Evolutionary conservation across 176 grass and related monocot genomes (phyloP), one percentile per base, ranked within the genome.

Genomic region (Phyllostachys edulis): DNA sequence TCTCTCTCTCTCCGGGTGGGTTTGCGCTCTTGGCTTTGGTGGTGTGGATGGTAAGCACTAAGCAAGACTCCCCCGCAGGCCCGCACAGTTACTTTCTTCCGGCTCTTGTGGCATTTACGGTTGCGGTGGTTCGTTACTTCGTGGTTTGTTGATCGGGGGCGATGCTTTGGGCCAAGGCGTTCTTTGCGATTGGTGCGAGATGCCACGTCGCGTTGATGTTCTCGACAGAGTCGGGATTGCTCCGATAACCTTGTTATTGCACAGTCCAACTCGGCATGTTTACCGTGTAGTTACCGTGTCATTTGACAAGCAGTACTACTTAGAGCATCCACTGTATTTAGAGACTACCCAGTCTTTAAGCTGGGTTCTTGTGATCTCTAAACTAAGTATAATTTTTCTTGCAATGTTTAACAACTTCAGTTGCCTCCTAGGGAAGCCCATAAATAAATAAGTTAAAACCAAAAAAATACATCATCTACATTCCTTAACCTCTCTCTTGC

Each of bases 1-100:
- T 17, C 34, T 44, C 80, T 46, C 67, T 36, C 67, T 17, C 52
- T 16, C 13, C 4, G 12, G 12, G 55, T 38, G 80, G 21, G 57
- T 23, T 55, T 15, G 67, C 63, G 67, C 41, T 76, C 67, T 56
- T 38, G 70, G 73, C 79, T 83, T 90, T 73, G 89, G 39, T 75
- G 61, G 60, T 41, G 63, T 70, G 56, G 73, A 41, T 38, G 55
- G 41, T 17, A 76, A 67, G 72, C 60, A 34, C 32, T 34, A 41
- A 41, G 55, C 6, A 7, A n/a, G 49, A 13, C 21, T 24, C 71
- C 18, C 21, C 32, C 32, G 32, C 32, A 2, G 32, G 29, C 29
- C 16, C 29, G 14, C 11, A 9, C 27, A 9, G 34, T 26, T 3
- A 45, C 27, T 38, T 38, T 14, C 44, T 34, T 49, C 11, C 12